Base-by-base conservation (phyloP, 768 basidiomycete genomes). In the Russula sp. region DNA sequence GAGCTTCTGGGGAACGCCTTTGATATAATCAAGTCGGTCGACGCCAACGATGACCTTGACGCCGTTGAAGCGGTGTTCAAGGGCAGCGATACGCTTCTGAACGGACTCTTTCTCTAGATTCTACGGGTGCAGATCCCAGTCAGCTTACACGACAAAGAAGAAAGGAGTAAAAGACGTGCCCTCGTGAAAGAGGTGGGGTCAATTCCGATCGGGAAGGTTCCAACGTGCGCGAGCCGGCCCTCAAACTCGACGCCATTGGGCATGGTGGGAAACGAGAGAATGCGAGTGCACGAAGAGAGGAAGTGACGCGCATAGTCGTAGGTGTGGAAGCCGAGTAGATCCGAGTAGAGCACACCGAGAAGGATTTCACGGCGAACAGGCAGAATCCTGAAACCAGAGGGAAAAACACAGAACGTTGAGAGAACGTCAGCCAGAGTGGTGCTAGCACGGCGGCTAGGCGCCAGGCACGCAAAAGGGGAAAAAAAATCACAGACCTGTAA, bases 261-360 rank as follows among this genome's bases (percentile, higher is more conserved):
- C 90, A 97, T 93, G 2, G 97, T 98, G 14, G 93, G 87, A 36
- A 98, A 81, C 38, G 88, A 89, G 42, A 99, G 85, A 66, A 99
- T 96, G 48, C 97, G 89, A 2, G 97, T 98, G 74, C 95, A 98
- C 46, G 93, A 96, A 8, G 96, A 98, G 52, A 99, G 81, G 84
- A 99, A 99, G 74, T 99, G 97, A 45, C 97, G 94, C 2, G 97
- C 97, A 70, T 99, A 99, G 75, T 99, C 97, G 75, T 96, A 99
- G 9, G 97, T 99, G 78, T 99, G 97, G 84, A 98, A 99, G 14
- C 97, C 97, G 69, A 99, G 93, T 64, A 99, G 81, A 71, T 99
- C 96, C 69, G 92, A 98, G 73, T 95, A 93, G 14, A 98, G 81
- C 47, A 98, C 83, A 35, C 97, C 97, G 39, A 98, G 85, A n/a